Evolutionary conservation across 1,284 basidiomycete species (phyloP), one percentile per base, ranked within the genome.

Genomic region (Ustilago loliicola): DNA sequence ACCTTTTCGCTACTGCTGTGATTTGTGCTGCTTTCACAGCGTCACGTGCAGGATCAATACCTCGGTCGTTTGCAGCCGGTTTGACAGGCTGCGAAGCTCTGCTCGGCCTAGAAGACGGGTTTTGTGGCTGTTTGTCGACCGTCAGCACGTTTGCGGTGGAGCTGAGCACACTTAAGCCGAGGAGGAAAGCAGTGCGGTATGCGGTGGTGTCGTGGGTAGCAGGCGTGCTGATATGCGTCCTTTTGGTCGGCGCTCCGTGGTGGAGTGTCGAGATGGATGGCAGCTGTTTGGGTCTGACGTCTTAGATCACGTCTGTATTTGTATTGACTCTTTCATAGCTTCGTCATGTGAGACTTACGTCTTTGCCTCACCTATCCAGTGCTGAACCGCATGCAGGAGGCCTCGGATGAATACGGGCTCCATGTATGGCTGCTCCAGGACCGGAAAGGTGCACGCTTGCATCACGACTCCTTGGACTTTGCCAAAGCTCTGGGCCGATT

Each of bases 51-150:
- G 80, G 81, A 9, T 53, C 60, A 0, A 13, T 10, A 0, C 57
- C 72, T 0, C 38, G 27, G 4, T 60, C 66, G 0, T 72, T 65
- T 21, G 32, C 62, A 7, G 63, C 55, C 5, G 66, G 69, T 5
- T 60, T 63, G 19, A 66, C 76, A n/a, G 73, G 66, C 0, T 85
- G 84, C 47, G 42, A 79, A 23, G 83, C 77, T 0, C 65, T 84
- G 19, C 70, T 80, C 13, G 84, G 81, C 1, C 87, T 99, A 30
- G 89, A 90, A 36, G 93, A 98, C 83, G 97, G 97, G 2, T 98
- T 95, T 84, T 98, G 96, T 84, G 97, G 96, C 9, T 95, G 94
- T 87, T 88, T 99, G 76, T 96, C 93, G 4, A 99, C 97, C 0
- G 90, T 99, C 72, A 95, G 93, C 87, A 99, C 96, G 13, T 96